Evolutionary conservation across 352 stramenopile genomes (phyloP).

Genomic region (Globisporangium abappressorium): DNA sequence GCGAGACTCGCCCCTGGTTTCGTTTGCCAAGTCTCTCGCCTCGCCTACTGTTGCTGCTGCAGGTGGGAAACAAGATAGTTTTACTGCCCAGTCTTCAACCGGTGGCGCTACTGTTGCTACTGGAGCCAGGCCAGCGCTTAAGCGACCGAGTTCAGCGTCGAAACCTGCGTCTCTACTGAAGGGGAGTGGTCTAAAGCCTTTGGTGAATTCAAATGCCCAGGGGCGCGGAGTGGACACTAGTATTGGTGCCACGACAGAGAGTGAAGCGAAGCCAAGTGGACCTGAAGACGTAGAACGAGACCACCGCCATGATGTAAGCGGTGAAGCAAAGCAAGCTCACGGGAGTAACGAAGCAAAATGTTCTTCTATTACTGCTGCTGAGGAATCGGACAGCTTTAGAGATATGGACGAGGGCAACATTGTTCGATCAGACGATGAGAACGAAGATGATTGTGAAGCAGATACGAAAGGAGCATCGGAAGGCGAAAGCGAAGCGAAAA

Average conservation of each 20-base stretch:
- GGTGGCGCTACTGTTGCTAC: not conserved
- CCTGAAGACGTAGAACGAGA: not conserved
- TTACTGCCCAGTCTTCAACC: not conserved
- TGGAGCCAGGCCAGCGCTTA: not conserved
- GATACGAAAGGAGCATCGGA: not conserved
- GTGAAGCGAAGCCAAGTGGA: not conserved
- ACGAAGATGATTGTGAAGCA: not conserved
- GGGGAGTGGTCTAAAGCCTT: not conserved
- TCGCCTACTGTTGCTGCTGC: not conserved
- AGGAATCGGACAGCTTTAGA: slow-evolving; percentile 4
- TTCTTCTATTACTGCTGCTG: not conserved
- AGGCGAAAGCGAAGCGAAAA: not conserved
- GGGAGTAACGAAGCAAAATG: not conserved
- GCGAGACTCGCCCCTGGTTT: not conserved
- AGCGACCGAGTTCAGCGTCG: not conserved
- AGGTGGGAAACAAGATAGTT: not conserved
- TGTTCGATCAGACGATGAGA: not conserved
- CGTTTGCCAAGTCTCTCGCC: slow-evolving; percentile 7
- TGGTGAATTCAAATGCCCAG: not conserved
- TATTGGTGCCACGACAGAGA: not conserved
- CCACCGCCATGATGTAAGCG: too few species aligned
- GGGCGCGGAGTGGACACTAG: not conserved
- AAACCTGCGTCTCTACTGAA: not conserved
- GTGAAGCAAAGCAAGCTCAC: not conserved
- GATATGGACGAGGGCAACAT: slow-evolving; percentile 10